Evolutionary conservation across 495 filamentous ascomycete species (phyloP).

Genomic region (Rusavskia elegans): DNA sequence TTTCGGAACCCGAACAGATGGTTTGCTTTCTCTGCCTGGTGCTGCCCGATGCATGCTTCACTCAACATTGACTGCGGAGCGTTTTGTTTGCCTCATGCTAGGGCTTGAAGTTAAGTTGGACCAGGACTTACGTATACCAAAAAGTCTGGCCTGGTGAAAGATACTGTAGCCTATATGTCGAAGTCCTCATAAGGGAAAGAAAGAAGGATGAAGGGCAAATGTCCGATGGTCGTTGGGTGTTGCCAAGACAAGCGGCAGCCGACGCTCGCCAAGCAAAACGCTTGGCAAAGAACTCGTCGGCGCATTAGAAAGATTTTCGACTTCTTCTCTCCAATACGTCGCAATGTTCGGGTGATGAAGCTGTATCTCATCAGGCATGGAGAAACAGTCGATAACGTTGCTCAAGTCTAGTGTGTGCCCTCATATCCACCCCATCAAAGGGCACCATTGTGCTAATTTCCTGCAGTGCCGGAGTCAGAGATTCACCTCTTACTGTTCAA

Average conservation of each 20-base stretch:
- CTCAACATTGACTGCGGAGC: too few relatives aligned
- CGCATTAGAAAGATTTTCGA: background rate
- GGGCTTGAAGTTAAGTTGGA: too few relatives aligned
- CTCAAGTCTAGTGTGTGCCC: constrained; percentile 47
- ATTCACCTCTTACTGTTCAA: constrained; percentile 70
- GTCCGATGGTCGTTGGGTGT: background rate
- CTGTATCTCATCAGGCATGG: constrained; percentile 72
- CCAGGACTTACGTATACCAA: too few relatives aligned
- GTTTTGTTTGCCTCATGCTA: too few relatives aligned
- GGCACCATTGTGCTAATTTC: constrained; percentile 3
- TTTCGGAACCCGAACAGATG: too few relatives aligned
- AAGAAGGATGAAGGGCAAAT: too few relatives aligned
- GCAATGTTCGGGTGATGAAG: constrained; percentile 32
- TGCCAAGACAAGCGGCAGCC: background rate
- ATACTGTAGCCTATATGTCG: too few relatives aligned
- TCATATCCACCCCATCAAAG: background rate
- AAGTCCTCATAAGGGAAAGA: too few relatives aligned
- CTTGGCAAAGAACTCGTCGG: background rate
- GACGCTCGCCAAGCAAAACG: background rate
- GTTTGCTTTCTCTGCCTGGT: too few relatives aligned
- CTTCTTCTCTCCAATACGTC: background rate
- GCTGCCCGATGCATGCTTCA: too few relatives aligned
- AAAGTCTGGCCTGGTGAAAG: too few relatives aligned
- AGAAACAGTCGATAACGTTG: constrained; percentile 79
- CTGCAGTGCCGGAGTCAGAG: constrained; percentile 56